Conservation (phyloP, 108 stramenopile genomes). For the Discostella stelligeroides region DNA sequence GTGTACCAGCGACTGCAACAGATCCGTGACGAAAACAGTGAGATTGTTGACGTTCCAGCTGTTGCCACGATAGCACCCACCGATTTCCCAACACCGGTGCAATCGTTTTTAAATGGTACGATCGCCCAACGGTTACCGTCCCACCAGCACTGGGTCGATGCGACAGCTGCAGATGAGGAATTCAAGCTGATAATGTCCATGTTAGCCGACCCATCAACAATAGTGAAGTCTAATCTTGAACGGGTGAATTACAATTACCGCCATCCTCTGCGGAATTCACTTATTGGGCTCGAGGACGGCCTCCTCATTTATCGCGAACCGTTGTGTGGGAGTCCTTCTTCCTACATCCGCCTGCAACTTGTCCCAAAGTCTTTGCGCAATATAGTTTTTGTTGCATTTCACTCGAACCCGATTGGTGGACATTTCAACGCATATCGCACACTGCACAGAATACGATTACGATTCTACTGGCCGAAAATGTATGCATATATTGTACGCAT, state of each 20-base stretch:
- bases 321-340: not conserved
- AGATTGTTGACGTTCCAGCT: too few relatives aligned
- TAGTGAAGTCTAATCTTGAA: not conserved
- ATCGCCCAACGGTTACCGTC: too few relatives aligned
- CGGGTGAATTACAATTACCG: not conserved
- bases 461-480: too few relatives aligned
- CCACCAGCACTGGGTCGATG: too few relatives aligned
- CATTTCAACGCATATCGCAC: slow-evolving; percentile 16
- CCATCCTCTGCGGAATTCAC: not conserved
- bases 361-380: slow-evolving; percentile 1
- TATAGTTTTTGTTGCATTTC: slow-evolving; percentile 36
- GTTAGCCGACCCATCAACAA: not conserved
- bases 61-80: too few relatives aligned
- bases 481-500: slow-evolving; percentile 2
- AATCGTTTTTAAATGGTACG: too few relatives aligned
- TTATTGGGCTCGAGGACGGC: slow-evolving; percentile 1
- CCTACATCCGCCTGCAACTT: slow-evolving; percentile 6
- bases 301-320: slow-evolving; percentile 9
- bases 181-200: not conserved
- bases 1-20: too few relatives aligned
- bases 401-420: slow-evolving; percentile 28
- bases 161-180: too few relatives aligned
- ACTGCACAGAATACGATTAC: not conserved
- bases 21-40: too few relatives aligned
- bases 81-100: too few relatives aligned